Percentiles rank a stretch among this genome's conserved stretches.
phyloP scores from a whole-genome alignment of 73 alveolate species.

The Effrenium voratum region DNA sequence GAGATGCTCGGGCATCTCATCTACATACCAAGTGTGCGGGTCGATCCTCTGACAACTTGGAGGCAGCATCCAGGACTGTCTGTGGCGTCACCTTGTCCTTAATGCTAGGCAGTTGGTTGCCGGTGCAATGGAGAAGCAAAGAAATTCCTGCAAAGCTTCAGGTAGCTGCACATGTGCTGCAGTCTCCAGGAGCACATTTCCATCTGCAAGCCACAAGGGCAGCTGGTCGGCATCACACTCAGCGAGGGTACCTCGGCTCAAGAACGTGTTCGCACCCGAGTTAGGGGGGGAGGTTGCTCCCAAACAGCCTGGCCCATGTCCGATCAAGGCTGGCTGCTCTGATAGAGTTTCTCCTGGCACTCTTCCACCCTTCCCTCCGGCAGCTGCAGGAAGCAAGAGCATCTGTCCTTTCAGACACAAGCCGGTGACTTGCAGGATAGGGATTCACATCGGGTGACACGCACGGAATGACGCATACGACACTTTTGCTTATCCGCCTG shows the following conservation, averaged over 20 bases:
- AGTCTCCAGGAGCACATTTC: constrained; percentile 53
- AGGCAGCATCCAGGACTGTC: constrained; percentile 53
- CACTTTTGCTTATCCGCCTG: not conserved
- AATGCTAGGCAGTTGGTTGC: not conserved
- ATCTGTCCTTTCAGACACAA: constrained; percentile 21
- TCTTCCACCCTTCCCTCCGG: constrained; percentile 50
- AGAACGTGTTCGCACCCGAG: no score
- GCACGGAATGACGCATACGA: not conserved
- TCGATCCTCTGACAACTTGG: constrained; percentile 39
- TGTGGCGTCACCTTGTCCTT: constrained; percentile 60
- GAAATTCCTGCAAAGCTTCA: not conserved
- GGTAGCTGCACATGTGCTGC: not conserved
- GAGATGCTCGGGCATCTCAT: no score
- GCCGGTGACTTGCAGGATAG: not conserved
- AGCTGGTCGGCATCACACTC: constrained; percentile 13
- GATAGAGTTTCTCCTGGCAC: constrained; percentile 45
- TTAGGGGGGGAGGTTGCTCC: no score
- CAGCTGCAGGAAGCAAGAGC: constrained; percentile 77
- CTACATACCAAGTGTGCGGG: not conserved
- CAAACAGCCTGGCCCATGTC: no score
- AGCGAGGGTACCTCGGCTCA: not conserved
- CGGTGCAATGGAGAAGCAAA: not conserved
- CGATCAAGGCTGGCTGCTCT: constrained; percentile 24
- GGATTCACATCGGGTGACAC: not conserved
- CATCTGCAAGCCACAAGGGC: constrained; percentile 82